Percentiles rank a stretch among this genome's conserved stretches.
phyloP scores from a whole-genome alignment of 1,284 basidiomycete species.

The Apiotrichum mycotoxinovorans region DNA sequence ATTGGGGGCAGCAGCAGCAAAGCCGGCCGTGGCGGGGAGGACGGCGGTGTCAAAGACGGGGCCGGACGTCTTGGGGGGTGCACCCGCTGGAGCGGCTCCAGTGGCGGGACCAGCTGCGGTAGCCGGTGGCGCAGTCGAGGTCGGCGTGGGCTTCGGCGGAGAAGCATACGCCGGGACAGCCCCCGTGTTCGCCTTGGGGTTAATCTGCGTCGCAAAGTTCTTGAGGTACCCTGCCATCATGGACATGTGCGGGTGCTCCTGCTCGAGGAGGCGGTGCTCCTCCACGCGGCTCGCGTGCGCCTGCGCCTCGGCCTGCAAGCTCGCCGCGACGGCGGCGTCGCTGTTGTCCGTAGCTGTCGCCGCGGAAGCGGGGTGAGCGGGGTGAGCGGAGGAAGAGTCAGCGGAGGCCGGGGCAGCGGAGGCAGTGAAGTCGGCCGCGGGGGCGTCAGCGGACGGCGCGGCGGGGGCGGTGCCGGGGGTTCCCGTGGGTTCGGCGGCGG shows the following conservation, averaged over 20 bases:
- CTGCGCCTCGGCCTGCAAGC: not conserved
- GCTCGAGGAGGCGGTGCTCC: not conserved
- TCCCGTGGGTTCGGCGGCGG: not conserved
- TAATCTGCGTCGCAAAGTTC: not conserved
- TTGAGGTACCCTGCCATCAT: conserved; percentile 3
- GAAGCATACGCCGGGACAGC: not conserved
- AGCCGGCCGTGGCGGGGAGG: not conserved
- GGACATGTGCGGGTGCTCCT: conserved; percentile 3
- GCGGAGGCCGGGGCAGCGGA: not conserved
- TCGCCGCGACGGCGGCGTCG: not conserved
- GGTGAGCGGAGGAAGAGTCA: no score
- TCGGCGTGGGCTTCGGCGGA: not conserved
- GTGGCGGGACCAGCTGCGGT: no score
- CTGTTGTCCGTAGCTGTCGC: not conserved
- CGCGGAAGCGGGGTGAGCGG: not conserved
- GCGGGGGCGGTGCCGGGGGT: not conserved
- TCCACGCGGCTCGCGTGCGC: not conserved
- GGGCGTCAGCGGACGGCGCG: not conserved
- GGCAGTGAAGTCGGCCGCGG: not conserved
- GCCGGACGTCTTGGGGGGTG: no score
- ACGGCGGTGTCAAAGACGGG: not conserved
- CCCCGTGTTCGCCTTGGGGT: conserved; percentile 1
- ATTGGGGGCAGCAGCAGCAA: no score
- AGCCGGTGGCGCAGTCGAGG: no score
- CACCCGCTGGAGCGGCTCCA: no score